Evolutionary conservation across 148 eudicot species (phyloP).

Genomic region (Hydrangea macrophylla): DNA sequence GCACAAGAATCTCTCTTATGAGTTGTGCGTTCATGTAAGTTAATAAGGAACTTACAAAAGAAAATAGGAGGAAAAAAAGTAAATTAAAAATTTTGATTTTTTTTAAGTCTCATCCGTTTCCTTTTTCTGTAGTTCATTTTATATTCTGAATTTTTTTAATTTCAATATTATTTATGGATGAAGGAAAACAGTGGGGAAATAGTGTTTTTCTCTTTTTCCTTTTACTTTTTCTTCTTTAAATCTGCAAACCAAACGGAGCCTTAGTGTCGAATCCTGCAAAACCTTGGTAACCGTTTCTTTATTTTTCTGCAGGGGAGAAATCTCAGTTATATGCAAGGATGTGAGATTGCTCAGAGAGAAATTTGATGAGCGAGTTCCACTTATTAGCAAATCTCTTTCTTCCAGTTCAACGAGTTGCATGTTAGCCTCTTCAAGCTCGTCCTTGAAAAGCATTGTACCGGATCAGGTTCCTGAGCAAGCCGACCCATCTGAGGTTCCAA

Average conservation of each 20-base stretch:
- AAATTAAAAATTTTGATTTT: too few relatives aligned
- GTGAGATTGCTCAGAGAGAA: slow-evolving; percentile 67
- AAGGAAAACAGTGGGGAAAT: neutral
- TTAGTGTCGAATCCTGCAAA: too few relatives aligned
- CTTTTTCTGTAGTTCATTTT: too few relatives aligned
- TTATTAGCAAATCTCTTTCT: slow-evolving; percentile 49
- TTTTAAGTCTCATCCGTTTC: too few relatives aligned
- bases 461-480: slow-evolving; percentile 27
- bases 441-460: slow-evolving; percentile 30
- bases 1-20: too few relatives aligned
- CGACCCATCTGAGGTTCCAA: slow-evolving; percentile 20
- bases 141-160: too few relatives aligned
- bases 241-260: neutral
- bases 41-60: too few relatives aligned
- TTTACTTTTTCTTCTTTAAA: neutral
- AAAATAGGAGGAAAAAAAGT: too few relatives aligned
- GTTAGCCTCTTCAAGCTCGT: slow-evolving; percentile 59
- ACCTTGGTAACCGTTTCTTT: neutral
- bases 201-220: neutral
- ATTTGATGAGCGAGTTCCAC: slow-evolving; percentile 49
- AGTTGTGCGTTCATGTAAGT: too few relatives aligned
- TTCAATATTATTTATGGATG: too few relatives aligned
- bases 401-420: slow-evolving; percentile 48
- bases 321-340: slow-evolving; percentile 73
- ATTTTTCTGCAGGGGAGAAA: slow-evolving; percentile 71